These are phyloP conservation scores for Pichia gijzeniarum DNA, from an alignment of 805 yeast genomes.

Conservation along the genomic window DNA sequence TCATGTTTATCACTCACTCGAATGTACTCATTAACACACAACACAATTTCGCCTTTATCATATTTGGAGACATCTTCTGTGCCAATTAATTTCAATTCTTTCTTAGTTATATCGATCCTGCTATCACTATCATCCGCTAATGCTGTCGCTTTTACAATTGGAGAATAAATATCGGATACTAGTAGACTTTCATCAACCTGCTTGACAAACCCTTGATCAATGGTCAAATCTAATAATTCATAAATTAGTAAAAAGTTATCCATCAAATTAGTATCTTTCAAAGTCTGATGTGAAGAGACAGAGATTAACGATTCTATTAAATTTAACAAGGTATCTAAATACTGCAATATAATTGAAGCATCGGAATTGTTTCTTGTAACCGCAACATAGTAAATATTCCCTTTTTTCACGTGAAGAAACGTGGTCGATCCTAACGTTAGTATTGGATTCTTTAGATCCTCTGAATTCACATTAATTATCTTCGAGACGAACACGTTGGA, in stretches of 20 bases:
- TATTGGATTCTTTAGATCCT: conserved; percentile 55
- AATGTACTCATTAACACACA: conserved; percentile 5
- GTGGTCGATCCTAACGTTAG: conserved; percentile 90
- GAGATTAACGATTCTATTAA: conserved; percentile 38
- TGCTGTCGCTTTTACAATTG: conserved; percentile 10
- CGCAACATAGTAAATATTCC: conserved; percentile 72
- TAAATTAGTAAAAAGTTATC: conserved; percentile 64
- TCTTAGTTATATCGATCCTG: neutral
- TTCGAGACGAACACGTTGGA: conserved; percentile 90
- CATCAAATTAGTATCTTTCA: conserved; percentile 30
- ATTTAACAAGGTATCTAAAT: conserved; percentile 54
- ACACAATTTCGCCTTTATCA: neutral
- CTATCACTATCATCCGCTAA: neutral
- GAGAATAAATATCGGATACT: conserved; percentile 28
- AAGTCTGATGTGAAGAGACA: conserved; percentile 35
- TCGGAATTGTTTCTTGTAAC: conserved; percentile 88
- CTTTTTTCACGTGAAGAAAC: conserved; percentile 65
- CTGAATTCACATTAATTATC: conserved; percentile 55
- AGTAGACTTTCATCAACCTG: conserved; percentile 47
- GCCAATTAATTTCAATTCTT: neutral
- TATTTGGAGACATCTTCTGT: neutral
- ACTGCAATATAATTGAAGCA: conserved; percentile 74
- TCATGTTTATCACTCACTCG: neutral
- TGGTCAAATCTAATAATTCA: conserved; percentile 69
- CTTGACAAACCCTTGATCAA: conserved; percentile 76